phyloP scores from a whole-genome alignment of 2,329 filamentous ascomycete species.

The Raffaelea arxii region DNA sequence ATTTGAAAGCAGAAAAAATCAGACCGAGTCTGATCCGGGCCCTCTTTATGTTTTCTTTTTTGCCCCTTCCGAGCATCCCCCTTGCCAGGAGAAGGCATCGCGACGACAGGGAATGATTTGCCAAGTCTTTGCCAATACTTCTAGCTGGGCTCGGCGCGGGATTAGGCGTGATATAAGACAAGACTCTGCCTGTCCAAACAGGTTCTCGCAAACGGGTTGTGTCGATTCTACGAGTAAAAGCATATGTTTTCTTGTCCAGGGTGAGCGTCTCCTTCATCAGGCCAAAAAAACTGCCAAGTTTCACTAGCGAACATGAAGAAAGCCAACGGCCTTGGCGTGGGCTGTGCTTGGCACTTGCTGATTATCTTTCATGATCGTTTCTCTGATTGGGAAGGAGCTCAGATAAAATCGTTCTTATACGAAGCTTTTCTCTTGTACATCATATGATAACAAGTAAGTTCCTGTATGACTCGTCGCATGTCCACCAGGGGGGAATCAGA shows the following conservation, averaged over 20 bases:
- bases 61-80: background rate
- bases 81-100: background rate
- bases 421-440: background rate
- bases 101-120: background rate
- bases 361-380: background rate
- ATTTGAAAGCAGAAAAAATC: background rate
- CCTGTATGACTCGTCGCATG: no score
- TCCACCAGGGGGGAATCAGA: no score
- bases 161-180: background rate
- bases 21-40: background rate
- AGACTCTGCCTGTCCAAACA: no score
- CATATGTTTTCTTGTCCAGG: background rate
- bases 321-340: background rate
- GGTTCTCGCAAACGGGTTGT: background rate
- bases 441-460: background rate
- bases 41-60: background rate
- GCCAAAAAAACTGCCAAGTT: background rate
- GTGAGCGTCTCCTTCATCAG: background rate
- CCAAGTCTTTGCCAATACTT: background rate
- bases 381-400: background rate
- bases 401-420: background rate
- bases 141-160: background rate
- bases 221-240: background rate
- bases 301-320: background rate
- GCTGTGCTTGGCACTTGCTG: background rate